Percentiles rank a stretch among this genome's conserved stretches.
These are phyloP conservation scores for Suhomyces panamericanus DNA, from an alignment of 1,139 yeast species.

Conservation along the genomic window DNA sequence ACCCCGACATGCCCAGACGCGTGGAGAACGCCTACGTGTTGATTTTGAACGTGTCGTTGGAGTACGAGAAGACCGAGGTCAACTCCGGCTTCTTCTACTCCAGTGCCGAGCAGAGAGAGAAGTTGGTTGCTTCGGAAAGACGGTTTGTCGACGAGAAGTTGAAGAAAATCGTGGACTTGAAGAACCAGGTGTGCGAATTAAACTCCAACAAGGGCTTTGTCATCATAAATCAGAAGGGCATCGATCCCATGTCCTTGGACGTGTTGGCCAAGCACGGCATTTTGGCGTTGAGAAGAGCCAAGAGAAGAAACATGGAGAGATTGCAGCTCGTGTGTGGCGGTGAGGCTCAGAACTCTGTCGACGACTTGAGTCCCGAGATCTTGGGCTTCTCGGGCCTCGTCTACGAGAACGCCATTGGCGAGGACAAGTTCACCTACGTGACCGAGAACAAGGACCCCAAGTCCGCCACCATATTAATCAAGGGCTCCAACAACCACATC, in stretches of 20 bases:
- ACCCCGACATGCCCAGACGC: conserved; percentile 96
- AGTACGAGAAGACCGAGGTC: conserved; percentile 97
- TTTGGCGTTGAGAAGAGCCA: conserved; percentile 94
- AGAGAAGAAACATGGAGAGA: conserved; percentile 98
- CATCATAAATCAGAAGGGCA: conserved; percentile 96
- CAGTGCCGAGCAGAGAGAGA: conserved; percentile 93
- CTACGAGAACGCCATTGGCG: conserved; percentile 91
- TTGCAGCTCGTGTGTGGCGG: conserved; percentile 96
- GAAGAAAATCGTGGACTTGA: conserved; percentile 86
- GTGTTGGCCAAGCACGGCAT: conserved; percentile 91
- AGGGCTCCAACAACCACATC: conserved; percentile 88
- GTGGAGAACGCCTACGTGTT: conserved; percentile 82
- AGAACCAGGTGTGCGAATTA: conserved; percentile 84
- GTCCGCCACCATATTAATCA: conserved; percentile 86
- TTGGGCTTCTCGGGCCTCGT: conserved; percentile 91
- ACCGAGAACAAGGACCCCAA: conserved; percentile 92
- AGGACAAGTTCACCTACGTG: conserved; percentile 94
- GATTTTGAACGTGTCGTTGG: conserved; percentile 89
- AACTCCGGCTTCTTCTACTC: conserved; percentile 96
- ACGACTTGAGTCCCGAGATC: conserved; percentile 81
- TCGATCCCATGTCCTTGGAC: conserved; percentile 97
- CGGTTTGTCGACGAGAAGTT: conserved; percentile 93
- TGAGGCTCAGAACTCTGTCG: conserved; percentile 96
- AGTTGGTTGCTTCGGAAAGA: conserved; percentile 90
- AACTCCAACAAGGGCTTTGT: conserved; percentile 81